Percentiles rank a stretch among this genome's conserved stretches.
Conservation (phyloP, 495 filamentous ascomycete genomes). For the Talaromyces wortmannii region DNA sequence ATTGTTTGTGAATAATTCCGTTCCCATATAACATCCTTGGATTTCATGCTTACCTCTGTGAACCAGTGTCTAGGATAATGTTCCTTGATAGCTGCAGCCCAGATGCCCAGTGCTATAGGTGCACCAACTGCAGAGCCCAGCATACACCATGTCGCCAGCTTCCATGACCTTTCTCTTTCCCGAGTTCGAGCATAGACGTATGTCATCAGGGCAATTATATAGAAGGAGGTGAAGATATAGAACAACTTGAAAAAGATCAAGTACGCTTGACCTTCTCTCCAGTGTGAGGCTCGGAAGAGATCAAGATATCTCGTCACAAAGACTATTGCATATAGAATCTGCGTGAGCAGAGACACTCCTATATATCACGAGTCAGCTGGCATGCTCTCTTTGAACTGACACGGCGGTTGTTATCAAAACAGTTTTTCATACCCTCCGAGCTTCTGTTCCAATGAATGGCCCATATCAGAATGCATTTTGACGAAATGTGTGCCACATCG, state of each 20-base stretch:
- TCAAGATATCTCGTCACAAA: constrained; percentile 87
- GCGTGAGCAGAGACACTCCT: constrained; percentile 93
- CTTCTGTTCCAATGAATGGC: constrained; percentile 84
- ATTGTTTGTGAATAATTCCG: constrained; percentile 3
- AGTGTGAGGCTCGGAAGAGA: constrained; percentile 47
- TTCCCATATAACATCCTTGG: no score
- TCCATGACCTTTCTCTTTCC: constrained; percentile 89
- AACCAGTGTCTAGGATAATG: constrained; percentile 34
- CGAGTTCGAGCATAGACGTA: constrained; percentile 79
- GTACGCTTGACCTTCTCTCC: constrained; percentile 48
- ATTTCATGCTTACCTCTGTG: constrained; percentile 40
- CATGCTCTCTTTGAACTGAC: not conserved
- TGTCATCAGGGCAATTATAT: constrained; percentile 83
- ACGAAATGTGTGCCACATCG: constrained; percentile 75
- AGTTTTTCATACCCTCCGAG: constrained; percentile 62
- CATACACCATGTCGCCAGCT: constrained; percentile 61
- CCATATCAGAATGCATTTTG: constrained; percentile 84
- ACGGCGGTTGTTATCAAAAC: not conserved
- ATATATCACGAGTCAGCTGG: constrained; percentile 9
- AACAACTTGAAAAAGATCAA: constrained; percentile 73
- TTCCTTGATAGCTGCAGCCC: not conserved
- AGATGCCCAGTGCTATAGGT: constrained; percentile 37
- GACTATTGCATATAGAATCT: constrained; percentile 78
- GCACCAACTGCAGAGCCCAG: constrained; percentile 51
- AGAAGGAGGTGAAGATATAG: constrained; percentile 78